Base-by-base conservation (phyloP, 1,284 basidiomycete species). In the Sphagnurus paluster region DNA sequence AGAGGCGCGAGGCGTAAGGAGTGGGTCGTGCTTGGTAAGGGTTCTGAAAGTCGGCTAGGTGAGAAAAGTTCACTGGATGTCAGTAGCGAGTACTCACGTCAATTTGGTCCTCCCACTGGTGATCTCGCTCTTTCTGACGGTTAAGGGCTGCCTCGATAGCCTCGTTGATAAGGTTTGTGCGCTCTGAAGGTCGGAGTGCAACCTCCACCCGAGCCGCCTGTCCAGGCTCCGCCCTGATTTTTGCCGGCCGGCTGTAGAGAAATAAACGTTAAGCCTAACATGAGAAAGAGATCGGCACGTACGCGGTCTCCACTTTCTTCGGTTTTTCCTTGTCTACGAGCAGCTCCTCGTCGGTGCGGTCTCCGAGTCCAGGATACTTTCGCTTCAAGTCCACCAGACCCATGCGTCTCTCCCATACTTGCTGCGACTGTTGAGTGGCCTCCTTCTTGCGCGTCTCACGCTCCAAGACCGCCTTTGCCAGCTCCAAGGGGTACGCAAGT, bases 51-150 rank as follows among this genome's bases (percentile, higher is more conserved):
- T 29, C 9, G 21, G 33, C 35, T 25, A 35, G 35, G 10, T n/a
- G n/a, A n/a, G n/a, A n/a, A n/a, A n/a, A n/a, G 10, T 14, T 28
- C 5, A 16, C 1, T 20, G 24, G 8, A 10, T 19, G 7, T 23
- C 10, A 4, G 5, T 4, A 11, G 4, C 23, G 13, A 2, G 6
- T 28, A 67, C 77, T 64, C 58, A 90, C 84, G 67, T 94, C 91
- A 52, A 90, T 78, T 43, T 77, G 75, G 59, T 96, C 93, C 57
- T 96, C 93, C 87, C 92, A 95, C 34, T 82, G 77, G 44, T 84
- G 77, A 59, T 95, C 90, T 44, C 77, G 72, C 52, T 89, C 90
- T 62, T 86, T 88, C 62, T 83, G 82, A 37, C 74, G 73, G 5
- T 72, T 70, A 51, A 93, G 63, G 39, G 83, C 77, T 13, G 77